Base-by-base conservation (phyloP, 2,329 filamentous ascomycete genomes). In the Teratosphaeria pseudoeucalypti region DNA sequence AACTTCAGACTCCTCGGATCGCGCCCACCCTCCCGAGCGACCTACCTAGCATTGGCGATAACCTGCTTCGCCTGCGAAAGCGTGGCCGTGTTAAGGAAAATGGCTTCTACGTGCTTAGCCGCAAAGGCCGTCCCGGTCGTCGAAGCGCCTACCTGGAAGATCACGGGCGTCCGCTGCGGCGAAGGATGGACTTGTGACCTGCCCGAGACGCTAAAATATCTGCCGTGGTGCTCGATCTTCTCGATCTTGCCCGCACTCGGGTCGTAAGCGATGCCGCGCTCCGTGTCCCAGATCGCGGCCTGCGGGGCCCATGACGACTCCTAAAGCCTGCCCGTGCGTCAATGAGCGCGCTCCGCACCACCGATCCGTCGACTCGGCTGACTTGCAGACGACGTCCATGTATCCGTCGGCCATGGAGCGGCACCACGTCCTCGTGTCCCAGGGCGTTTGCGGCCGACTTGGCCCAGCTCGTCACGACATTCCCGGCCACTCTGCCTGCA, bases 101-200 rank as follows among this genome's bases (percentile, higher is more conserved):
- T 85, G 2, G 81, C 85, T 67, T 90, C 87, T 0, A 86, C 87
- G 67, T 89, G 85, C 64, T 85, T 82, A 0, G 85, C 84, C 0
- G 85, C 85, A 65, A 90, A 89, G 0, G 74, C 71, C 69, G 86
- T 87, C 1, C 86, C 86, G 0, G 85, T 80, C 56, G 79, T 81
- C 0, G 84, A 87, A 0, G 86, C 86, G 0, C 87, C 87, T 0
- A 87, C 87, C 70, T 90, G 87, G 3, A 89, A 77, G 5, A 89
- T 79, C 1, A 89, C 76, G 0, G 87, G 87, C 1, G 82, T 84
- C 0, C 81, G 72, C 63, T 84, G 82, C 3, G 81, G 80, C 0
- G 81, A 82, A 0, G 82, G 81, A 55, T 82, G 78, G 37, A 82
- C 77, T 29, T 79, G 78, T 58, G 78, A 77, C 1, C 74, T 72